Conservation (phyloP, 192 early-diverging fungal species). For the Linnemannia zychae region DNA sequence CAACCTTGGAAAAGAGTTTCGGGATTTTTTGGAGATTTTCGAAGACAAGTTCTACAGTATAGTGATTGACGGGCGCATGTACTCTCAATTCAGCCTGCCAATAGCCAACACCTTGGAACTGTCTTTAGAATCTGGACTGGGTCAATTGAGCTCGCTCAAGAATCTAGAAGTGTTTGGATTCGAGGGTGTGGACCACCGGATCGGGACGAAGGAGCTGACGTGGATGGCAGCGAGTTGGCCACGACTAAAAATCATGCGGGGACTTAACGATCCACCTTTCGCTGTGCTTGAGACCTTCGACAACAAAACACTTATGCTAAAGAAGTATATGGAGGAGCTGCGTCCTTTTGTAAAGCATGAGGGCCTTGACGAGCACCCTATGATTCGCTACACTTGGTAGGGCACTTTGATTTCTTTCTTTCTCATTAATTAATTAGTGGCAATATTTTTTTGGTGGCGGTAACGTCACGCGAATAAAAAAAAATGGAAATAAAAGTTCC, state of each 20-base stretch:
- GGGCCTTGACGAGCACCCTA: too few relatives aligned
- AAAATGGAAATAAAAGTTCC: too few relatives aligned
- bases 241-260: too few relatives aligned
- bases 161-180: not conserved
- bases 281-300: not conserved
- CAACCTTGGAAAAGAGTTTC: not conserved
- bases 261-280: not conserved
- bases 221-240: not conserved
- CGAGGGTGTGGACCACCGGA: not conserved
- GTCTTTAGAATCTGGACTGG: not conserved
- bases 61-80: not conserved
- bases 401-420: too few relatives aligned
- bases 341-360: not conserved
- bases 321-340: not conserved
- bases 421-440: too few relatives aligned
- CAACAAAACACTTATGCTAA: not conserved
- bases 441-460: too few relatives aligned
- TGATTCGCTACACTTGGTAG: too few relatives aligned
- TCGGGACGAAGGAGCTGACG: not conserved
- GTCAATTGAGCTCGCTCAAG: not conserved
- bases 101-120: not conserved
- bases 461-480: too few relatives aligned
- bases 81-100: not conserved
- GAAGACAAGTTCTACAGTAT: too few relatives aligned
- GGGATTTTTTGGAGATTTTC: not conserved